Percentiles rank a stretch among this genome's conserved stretches.
Conservation (phyloP, 2,329 filamentous ascomycete genomes). For the Aaosphaeria arxii region DNA sequence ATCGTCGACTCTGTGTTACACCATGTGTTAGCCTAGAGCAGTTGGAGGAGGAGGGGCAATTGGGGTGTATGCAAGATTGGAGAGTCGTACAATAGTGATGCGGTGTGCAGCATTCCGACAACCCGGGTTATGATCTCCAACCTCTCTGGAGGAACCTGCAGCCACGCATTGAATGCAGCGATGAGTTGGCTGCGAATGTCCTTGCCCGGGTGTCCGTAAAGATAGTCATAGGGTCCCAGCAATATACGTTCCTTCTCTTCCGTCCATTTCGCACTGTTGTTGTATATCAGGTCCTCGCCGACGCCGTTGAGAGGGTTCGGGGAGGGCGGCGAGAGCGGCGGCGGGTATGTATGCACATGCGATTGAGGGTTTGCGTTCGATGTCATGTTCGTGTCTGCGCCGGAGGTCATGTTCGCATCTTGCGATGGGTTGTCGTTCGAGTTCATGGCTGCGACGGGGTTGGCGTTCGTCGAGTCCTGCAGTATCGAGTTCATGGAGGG, state of each 20-base stretch:
- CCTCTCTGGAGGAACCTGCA: conserved; percentile 68
- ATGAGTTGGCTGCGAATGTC: conserved; percentile 80
- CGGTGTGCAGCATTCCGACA: conserved; percentile 81
- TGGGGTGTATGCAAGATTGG: background rate
- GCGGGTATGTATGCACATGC: conserved; percentile 21
- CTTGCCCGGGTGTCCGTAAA: conserved; percentile 76
- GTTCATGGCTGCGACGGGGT: background rate
- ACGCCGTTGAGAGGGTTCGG: conserved; percentile 23
- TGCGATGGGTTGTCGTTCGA: too few species aligned
- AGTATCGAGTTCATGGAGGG: conserved; percentile 9
- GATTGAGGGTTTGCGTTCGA: conserved; percentile 1
- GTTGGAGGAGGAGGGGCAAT: too few species aligned
- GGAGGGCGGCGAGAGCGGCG: conserved; percentile 24
- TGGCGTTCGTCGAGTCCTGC: background rate
- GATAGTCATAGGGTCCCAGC: conserved; percentile 76
- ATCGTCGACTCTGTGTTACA: conserved; percentile 62
- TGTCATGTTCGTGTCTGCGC: too few species aligned
- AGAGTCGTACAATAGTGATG: conserved; percentile 61
- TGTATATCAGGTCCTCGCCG: conserved; percentile 40
- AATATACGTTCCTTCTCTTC: conserved; percentile 74
- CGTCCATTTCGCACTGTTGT: conserved; percentile 58
- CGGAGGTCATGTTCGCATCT: too few species aligned
- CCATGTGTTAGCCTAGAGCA: background rate
- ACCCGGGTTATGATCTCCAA: conserved; percentile 75
- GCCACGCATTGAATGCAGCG: conserved; percentile 75